Evolutionary conservation across 352 stramenopile genomes (phyloP), one percentile per base, ranked within the genome.

Genomic region (Saprolegnia parasitica): DNA sequence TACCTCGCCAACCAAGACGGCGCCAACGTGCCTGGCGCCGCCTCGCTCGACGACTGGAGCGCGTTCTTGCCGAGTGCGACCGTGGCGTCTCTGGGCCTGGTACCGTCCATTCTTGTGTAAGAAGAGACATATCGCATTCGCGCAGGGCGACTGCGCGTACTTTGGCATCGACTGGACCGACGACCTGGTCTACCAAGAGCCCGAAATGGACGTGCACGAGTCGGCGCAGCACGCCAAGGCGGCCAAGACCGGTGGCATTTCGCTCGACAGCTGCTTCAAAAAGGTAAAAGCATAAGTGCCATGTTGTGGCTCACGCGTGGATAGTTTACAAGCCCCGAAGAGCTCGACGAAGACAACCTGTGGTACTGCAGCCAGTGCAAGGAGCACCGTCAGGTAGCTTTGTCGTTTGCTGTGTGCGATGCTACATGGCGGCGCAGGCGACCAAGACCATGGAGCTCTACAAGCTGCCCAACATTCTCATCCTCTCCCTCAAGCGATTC

Each of bases 401-500:
- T 16, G 13, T 56, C 29, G 4, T 58, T 20, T 40, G 13, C 0
- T 58, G n/a, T 10, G 5, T 23, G 11, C 54, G 11, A 23, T 6
- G 21, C 39, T 11, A 18, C 29, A 3, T 47, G 11, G 46, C 63
- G 32, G 20, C 23, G 6, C n/a, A 70, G 72, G 85, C 86, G 54
- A 74, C 77, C 32, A 93, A 93, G 67, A 90, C 78, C 0, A 90
- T 94, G 80, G 81, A 92, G 55, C 87, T 91, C 63, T 93, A 84
- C 78, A 81, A 83, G 42, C 67, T 90, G 26, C 88, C 88, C 8
- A 81, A 93, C 40, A 78, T 96, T 26, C 77, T 96, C 16, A 84
- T 96, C 45, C 67, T 96, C 21, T 90, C 85, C 42, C 81, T 96
- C 63, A 96, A 96, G 78, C 77, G 88, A 16, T 96, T 96, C 60